Percentiles rank a stretch among this genome's conserved stretches.
phyloP scores from a whole-genome alignment of 352 stramenopile genomes.

The Phytophthora vignae region DNA sequence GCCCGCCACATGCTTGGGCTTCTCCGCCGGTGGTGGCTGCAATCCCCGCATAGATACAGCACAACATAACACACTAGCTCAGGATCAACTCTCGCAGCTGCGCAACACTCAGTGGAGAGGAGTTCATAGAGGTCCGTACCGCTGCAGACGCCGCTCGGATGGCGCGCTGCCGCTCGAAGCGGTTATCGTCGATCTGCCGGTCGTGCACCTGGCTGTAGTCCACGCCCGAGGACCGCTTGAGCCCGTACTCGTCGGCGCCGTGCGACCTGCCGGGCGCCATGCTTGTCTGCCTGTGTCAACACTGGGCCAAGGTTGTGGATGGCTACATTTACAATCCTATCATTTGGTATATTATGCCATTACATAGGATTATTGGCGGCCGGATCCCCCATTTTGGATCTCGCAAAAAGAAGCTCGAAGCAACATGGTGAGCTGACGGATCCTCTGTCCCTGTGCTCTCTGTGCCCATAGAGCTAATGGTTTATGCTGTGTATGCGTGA shows the following conservation, averaged over 20 bases:
- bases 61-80: neutral
- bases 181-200: constrained; percentile 85
- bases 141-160: constrained; percentile 51
- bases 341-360: constrained; percentile 14
- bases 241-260: constrained; percentile 59
- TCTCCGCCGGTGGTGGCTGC: constrained; percentile 32
- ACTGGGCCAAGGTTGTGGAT: neutral
- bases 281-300: neutral
- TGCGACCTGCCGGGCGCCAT: constrained; percentile 36
- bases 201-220: constrained; percentile 87
- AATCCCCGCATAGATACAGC: neutral
- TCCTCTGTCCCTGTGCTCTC: neutral
- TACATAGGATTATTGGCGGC: neutral
- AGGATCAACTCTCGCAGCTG: neutral
- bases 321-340: constrained; percentile 18
- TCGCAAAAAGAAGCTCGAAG: constrained; percentile 20
- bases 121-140: constrained; percentile 22
- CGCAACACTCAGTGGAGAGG: neutral
- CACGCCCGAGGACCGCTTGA: constrained; percentile 83
- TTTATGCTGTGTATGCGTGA: neutral
- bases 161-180: constrained; percentile 80
- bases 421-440: constrained; percentile 30
- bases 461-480: neutral
- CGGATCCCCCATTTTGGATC: constrained; percentile 29
- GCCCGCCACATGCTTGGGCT: constrained; percentile 21